A percentile compares a stretch with the other conserved stretches of the same genome.
Conservation (phyloP, 2,329 filamentous ascomycete species). For the Tympanopsis confertula region DNA sequence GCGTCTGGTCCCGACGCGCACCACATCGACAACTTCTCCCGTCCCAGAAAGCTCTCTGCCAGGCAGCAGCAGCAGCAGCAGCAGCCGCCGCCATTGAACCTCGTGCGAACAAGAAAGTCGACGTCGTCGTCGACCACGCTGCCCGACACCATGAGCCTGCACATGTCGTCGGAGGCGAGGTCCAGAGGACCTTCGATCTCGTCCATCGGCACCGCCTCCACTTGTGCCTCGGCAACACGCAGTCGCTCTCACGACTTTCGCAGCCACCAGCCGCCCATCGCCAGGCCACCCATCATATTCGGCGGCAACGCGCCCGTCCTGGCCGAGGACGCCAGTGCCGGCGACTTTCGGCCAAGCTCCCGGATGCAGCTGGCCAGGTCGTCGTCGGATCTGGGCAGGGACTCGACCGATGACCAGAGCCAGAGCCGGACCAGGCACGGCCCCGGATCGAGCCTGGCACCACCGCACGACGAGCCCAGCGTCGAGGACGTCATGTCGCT, state of each 20-base stretch:
- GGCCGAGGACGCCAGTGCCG: conserved; percentile 23
- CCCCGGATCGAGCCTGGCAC: conserved; percentile 52
- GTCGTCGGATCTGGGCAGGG: conserved; percentile 43
- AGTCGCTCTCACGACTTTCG: conserved; percentile 27
- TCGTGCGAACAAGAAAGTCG: conserved; percentile 7
- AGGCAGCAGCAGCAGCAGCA: conserved; percentile 18
- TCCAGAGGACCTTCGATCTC: conserved; percentile 33
- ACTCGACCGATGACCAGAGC: conserved; percentile 62
- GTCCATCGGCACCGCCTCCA: conserved; percentile 32
- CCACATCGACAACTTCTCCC: conserved; percentile 43
- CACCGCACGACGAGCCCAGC: conserved; percentile 42
- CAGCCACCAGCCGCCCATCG: conserved; percentile 11
- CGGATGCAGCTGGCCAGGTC: conserved; percentile 43
- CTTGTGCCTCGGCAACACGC: conserved; percentile 28
- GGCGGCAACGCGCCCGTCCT: conserved; percentile 24
- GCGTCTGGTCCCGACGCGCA: background rate
- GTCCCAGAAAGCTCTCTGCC: conserved; percentile 41
- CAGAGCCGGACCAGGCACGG: conserved; percentile 72
- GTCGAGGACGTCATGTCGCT: conserved; percentile 61
- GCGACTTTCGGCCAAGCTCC: conserved; percentile 37
- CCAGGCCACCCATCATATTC: conserved; percentile 15
- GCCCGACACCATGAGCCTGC: conserved; percentile 14
- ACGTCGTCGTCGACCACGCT: conserved; percentile 7
- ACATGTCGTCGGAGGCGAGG: conserved; percentile 27
- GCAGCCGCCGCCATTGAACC: conserved; percentile 9